Percentiles rank a stretch among this genome's conserved stretches.
Evolutionary conservation across 805 yeast genomes (phyloP).

Genomic region (Yamadazyma takamatsuzukensis): DNA sequence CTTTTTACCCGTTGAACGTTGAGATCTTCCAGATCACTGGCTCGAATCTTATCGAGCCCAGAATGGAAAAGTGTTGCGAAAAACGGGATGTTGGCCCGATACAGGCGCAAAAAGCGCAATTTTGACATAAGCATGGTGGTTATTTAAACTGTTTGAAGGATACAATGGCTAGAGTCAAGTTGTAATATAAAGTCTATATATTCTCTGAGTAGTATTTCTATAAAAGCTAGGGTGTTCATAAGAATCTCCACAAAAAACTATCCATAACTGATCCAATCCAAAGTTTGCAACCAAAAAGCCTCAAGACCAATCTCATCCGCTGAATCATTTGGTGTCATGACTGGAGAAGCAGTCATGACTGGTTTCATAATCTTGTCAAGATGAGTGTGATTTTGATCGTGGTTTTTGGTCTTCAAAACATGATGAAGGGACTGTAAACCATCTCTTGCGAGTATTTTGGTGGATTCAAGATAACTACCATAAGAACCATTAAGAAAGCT

Average conservation of each 20-base stretch:
- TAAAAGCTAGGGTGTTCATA: too few species aligned
- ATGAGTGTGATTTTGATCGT: conserved; percentile 7
- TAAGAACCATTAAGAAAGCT: conserved; percentile 15
- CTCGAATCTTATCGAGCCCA: conserved; percentile 12
- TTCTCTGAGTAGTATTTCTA: too few species aligned
- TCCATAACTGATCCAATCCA: conserved; percentile 7
- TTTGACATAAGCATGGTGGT: too few species aligned
- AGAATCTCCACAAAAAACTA: too few species aligned
- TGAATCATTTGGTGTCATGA: background rate
- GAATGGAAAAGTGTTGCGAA: too few species aligned
- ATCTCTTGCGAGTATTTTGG: conserved; percentile 16
- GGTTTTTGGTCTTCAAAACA: conserved; percentile 6
- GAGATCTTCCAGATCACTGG: conserved; percentile 6
- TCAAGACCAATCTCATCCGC: conserved; percentile 4
- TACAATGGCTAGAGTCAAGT: too few species aligned
- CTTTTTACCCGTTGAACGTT: background rate
- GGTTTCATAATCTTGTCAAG: conserved; percentile 11
- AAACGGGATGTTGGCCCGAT: too few species aligned
- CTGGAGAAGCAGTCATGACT: conserved; percentile 1
- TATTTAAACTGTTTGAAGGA: too few species aligned
- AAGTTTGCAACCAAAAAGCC: conserved; percentile 8
- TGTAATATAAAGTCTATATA: too few species aligned
- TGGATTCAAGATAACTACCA: conserved; percentile 16
- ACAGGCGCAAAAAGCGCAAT: too few species aligned
- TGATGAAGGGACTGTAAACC: conserved; percentile 14